A percentile compares a stretch with the other conserved stretches of the same genome.
Conservation (phyloP, 2,329 filamentous ascomycete species). For the Calonectria hawksworthii region DNA sequence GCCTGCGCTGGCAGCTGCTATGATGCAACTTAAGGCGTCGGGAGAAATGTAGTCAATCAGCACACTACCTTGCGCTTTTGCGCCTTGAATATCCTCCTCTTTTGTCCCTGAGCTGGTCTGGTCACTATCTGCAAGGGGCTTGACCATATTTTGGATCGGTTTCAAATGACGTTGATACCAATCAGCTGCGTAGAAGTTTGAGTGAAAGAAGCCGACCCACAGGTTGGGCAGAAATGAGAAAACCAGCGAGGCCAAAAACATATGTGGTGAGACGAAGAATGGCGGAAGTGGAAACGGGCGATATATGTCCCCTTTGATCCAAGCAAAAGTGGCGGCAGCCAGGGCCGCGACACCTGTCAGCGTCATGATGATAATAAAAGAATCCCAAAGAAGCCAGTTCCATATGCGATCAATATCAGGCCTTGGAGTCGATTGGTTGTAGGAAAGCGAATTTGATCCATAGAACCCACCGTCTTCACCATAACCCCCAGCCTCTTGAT, state of each 20-base stretch:
- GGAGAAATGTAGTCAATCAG: neutral
- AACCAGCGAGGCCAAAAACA: neutral
- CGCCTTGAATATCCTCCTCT: neutral
- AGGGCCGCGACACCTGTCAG: neutral
- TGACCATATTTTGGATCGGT: neutral
- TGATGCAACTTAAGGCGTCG: neutral
- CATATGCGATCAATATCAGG: neutral
- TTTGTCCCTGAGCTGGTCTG: neutral
- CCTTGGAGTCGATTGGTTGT: neutral
- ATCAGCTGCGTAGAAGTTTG: neutral
- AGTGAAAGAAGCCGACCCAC: neutral
- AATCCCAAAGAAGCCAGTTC: neutral
- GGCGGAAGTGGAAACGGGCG: neutral
- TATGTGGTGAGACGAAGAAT: neutral
- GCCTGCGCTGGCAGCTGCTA: neutral
- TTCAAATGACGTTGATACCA: neutral
- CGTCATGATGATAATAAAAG: neutral
- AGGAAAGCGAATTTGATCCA: neutral
- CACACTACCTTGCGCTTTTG: neutral
- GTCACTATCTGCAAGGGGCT: neutral
- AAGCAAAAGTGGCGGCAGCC: neutral
- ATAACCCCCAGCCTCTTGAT: neutral
- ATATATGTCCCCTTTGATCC: neutral
- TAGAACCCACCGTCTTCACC: neutral
- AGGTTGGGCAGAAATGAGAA: neutral